Base-by-base conservation (phyloP, 2,329 filamentous ascomycete species). In the Fusarium sp. region DNA sequence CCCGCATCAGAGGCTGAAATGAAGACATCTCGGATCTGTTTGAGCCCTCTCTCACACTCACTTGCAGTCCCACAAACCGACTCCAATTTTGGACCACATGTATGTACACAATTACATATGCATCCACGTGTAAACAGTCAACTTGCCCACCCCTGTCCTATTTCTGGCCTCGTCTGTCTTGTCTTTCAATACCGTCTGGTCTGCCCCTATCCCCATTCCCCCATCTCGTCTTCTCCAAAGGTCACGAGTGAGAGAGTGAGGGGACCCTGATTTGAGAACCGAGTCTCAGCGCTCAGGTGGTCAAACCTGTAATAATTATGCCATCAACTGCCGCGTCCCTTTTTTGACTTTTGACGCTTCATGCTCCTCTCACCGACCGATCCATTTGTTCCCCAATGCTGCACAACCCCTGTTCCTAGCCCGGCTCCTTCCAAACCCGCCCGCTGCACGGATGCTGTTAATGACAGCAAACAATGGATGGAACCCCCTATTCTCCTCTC, bases 11-110 rank as follows among this genome's bases (percentile, higher is more conserved):
- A 46, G 16, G 36, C 39, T 46, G 15, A 58, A 58, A 69, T 71
- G 62, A 70, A 37, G 36, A 63, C 27, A 70, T 71, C 36, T 70
- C 67, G 67, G 54, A 41, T 70, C 67, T 41, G 68, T 70, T 70
- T 68, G 63, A 55, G 43, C 51, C 65, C 54, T 53, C n/a, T 36
- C 30, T 15, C n/a, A 56, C 18, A 61, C 52, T 53, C 54, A 60
- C 68, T 50, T 44, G 27, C n/a, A 13, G 44, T 48, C 16, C 15
- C 16, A 34, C 16, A 18, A 16, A 55, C 12, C 18, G 40, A 44
- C 53, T 37, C 28, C 52, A 43, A 50, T 50, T 50, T 50, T 18
- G 46, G n/a, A 15, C 7, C 23, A 4, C 23, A 23, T 23, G 23
- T 23, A 23, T 23, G 23, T 23, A 23, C 23, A 23, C 23, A 23